These are phyloP conservation scores for Nannochloropsis oceanica DNA, from an alignment of 108 stramenopile species.

Conservation along the genomic window DNA sequence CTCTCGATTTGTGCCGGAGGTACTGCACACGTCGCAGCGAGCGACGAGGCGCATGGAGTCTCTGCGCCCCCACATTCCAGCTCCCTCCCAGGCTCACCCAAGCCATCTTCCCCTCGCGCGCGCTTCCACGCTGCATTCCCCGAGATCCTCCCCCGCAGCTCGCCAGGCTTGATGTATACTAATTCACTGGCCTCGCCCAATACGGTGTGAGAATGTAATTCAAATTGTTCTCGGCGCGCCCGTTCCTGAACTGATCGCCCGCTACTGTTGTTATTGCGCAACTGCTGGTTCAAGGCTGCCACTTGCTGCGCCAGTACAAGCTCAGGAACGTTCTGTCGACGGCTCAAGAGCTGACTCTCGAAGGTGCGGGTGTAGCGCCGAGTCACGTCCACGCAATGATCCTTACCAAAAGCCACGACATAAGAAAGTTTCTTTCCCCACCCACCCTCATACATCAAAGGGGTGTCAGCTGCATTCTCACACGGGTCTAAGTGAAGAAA, in stretches of 20 bases:
- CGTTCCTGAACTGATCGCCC: neutral
- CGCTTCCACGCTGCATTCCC: conserved; percentile 12
- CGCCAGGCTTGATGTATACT: neutral
- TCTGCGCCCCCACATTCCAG: neutral
- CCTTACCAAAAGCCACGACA: conserved; percentile 47
- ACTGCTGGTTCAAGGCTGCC: neutral
- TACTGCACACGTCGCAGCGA: neutral
- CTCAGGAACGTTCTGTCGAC: neutral
- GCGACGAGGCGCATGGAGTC: neutral
- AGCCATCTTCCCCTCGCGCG: conserved; percentile 8
- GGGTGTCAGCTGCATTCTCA: conserved; percentile 74
- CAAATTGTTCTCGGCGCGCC: neutral
- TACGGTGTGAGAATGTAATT: neutral
- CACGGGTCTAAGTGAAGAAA: conserved; percentile 87
- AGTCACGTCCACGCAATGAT: conserved; percentile 75
- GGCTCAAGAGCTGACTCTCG: neutral
- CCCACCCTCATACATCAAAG: conserved; percentile 89
- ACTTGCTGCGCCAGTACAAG: neutral
- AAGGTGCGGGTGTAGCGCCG: conserved; percentile 58
- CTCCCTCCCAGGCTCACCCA: neutral
- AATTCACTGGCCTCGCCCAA: neutral
- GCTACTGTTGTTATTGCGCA: neutral
- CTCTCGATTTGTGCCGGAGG: neutral
- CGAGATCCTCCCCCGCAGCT: conserved; percentile 5
- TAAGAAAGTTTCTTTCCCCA: conserved; percentile 84